Percentiles rank a stretch among this genome's conserved stretches.
Conservation (phyloP, 371 early-diverging fungal genomes). For the Syncephalastrum sp. region DNA sequence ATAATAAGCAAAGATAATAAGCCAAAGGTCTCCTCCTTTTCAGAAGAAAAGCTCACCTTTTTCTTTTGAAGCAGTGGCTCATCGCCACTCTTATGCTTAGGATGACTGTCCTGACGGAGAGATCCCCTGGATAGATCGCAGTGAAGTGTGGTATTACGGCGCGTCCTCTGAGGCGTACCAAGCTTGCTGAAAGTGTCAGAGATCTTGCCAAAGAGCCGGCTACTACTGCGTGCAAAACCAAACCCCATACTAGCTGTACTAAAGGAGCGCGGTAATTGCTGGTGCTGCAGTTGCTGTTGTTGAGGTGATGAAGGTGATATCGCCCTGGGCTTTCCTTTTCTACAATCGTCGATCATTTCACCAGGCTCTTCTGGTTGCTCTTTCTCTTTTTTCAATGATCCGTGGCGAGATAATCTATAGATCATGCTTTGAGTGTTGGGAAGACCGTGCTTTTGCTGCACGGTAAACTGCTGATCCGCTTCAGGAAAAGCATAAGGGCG, state of each 20-base stretch:
- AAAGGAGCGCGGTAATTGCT: slow-evolving; percentile 4
- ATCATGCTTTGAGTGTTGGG: slow-evolving; percentile 12
- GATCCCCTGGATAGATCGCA: too few relatives aligned
- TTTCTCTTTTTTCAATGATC: background rate
- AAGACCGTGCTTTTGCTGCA: too few relatives aligned
- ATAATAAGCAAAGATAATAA: background rate
- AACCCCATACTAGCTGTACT: slow-evolving; percentile 16
- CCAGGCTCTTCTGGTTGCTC: background rate
- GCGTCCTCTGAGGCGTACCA: slow-evolving; percentile 7
- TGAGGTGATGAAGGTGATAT: background rate
- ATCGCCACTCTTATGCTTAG: too few relatives aligned
- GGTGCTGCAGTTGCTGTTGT: background rate
- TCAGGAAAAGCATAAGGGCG: too few relatives aligned
- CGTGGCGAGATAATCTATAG: slow-evolving; percentile 9
- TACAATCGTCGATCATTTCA: too few relatives aligned
- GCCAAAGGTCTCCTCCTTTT: too few relatives aligned
- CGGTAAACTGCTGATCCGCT: too few relatives aligned
- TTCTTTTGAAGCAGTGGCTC: slow-evolving; percentile 1
- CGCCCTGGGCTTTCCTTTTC: too few relatives aligned
- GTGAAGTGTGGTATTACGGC: slow-evolving; percentile 2
- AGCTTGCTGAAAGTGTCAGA: slow-evolving; percentile 13
- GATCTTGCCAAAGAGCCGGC: slow-evolving; percentile 15
- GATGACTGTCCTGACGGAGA: too few relatives aligned
- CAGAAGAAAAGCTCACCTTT: background rate
- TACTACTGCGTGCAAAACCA: slow-evolving; percentile 14